Base-by-base conservation (phyloP, 495 filamentous ascomycete genomes). In the Amniculicola lignicola region DNA sequence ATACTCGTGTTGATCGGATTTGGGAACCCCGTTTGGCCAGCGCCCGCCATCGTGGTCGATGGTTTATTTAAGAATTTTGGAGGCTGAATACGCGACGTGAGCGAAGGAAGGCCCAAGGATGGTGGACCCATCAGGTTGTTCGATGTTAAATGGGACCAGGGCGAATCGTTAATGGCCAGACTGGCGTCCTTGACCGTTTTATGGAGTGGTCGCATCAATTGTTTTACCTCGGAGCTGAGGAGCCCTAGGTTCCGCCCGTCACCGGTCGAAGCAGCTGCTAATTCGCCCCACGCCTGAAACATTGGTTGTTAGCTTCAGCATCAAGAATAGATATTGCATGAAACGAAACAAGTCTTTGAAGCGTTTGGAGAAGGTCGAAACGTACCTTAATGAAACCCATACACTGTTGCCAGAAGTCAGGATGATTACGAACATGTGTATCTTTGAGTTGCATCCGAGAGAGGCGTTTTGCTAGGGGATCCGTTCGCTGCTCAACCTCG, bases 391-490 rank as follows among this genome's bases (percentile, higher is more conserved):
- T 81, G 63, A 90, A 94, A 36, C 72, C 71, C 67, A 83, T 87
- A 75, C 86, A 90, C 22, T 89, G 76, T 51, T 81, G 81, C 90
- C 90, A 96, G 68, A 95, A 93, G 40, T 84, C 79, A 19, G 79
- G 76, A 57, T 90, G 84, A 28, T 84, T 89, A 24, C 89, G 79
- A 42, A 87, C 78, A 14, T 76, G 75, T 7, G 85, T 87, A 54
- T 95, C 89, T 61, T 89, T 90, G 22, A 94, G 74, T 70, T 88
- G 89, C 74, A 94, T 88, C 47, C 75, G 76, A n/a, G 82, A 86
- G 4, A 96, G 75, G 7, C 85, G 79, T 18, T 72, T 72, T 58
- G 84, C 84, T n/a, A 96, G 72, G 7, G 76, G 70, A 64, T 87
- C 81, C 1, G 84, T 86, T 80, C n/a, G 75, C 89, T 79, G n/a